phyloP scores from a whole-genome alignment of 768 basidiomycete species.

The Austroboletus festivus region DNA sequence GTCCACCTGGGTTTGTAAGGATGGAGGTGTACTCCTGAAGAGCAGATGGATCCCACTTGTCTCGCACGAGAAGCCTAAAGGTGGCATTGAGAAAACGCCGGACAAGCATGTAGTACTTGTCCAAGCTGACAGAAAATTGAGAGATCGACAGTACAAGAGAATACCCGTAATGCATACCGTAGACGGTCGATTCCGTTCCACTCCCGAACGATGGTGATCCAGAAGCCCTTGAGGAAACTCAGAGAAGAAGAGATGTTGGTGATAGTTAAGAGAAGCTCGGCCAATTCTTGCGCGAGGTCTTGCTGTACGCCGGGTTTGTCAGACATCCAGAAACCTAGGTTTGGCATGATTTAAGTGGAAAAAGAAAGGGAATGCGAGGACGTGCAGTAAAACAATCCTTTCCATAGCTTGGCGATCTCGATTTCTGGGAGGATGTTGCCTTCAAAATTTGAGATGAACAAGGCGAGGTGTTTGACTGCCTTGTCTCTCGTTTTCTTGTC shows the following conservation, averaged over 20 bases:
- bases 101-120: constrained; percentile 97
- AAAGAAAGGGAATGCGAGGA: background rate
- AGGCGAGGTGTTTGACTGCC: constrained; percentile 74
- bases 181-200: constrained; percentile 92
- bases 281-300: constrained; percentile 79
- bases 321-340: constrained; percentile 97
- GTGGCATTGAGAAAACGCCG: constrained; percentile 83
- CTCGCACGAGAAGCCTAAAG: constrained; percentile 73
- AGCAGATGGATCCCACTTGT: constrained; percentile 58
- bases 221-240: constrained; percentile 83
- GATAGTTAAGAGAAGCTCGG: constrained; percentile 75
- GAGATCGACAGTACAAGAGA: background rate
- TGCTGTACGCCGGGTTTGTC: constrained; percentile 98
- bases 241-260: constrained; percentile 55
- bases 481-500: constrained; percentile 93
- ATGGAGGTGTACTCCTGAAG: constrained; percentile 68
- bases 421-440: constrained; percentile 57
- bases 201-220: constrained; percentile 86
- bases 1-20: constrained; percentile 65
- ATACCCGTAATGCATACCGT: constrained; percentile 49
- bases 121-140: constrained; percentile 55
- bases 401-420: constrained; percentile 94
- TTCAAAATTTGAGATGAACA: constrained; percentile 70
- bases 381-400: constrained; percentile 95
- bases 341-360: background rate